These are phyloP conservation scores for Chlamydomonas urium DNA, from an alignment of 139 green algal species.

Conservation along the genomic window DNA sequence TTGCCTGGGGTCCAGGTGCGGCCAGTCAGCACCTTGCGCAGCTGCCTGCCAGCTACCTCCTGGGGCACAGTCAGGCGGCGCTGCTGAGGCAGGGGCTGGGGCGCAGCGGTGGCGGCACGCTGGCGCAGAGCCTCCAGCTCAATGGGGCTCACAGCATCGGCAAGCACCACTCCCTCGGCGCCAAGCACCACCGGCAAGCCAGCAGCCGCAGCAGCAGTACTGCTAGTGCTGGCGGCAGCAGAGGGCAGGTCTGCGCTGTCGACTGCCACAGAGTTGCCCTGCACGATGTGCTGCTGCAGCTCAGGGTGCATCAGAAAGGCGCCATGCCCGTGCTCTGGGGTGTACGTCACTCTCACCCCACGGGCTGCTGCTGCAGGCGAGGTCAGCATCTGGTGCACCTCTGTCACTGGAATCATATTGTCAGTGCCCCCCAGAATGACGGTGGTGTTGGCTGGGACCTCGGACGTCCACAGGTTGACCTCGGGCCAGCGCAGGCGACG, in stretches of 20 bases:
- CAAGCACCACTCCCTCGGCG: too few species aligned
- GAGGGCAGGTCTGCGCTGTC: not conserved
- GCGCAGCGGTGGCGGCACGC: too few species aligned
- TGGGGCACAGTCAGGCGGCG: too few species aligned
- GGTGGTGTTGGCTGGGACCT: conserved; percentile 21
- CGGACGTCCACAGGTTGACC: conserved; percentile 36
- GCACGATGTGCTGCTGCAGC: conserved; percentile 9
- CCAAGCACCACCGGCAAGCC: not conserved
- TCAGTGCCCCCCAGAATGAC: conserved; percentile 27
- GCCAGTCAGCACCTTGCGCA: too few species aligned
- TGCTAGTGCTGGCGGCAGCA: not conserved
- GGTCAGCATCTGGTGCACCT: conserved; percentile 21
- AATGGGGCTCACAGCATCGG: too few species aligned
- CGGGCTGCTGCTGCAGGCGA: not conserved
- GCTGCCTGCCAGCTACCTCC: too few species aligned
- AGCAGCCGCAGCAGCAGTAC: not conserved
- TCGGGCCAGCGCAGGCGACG: conserved; percentile 23
- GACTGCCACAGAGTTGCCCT: too few species aligned
- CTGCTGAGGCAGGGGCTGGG: too few species aligned
- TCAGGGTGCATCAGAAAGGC: conserved; percentile 26
- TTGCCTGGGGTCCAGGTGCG: too few species aligned
- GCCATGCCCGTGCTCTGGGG: conserved; percentile 22
- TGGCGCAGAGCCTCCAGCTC: not conserved
- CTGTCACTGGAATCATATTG: conserved; percentile 32
- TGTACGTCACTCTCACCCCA: conserved; percentile 4